phyloP scores from a whole-genome alignment of 2,329 filamentous ascomycete genomes.

The Rhynchosporium agropyri region DNA sequence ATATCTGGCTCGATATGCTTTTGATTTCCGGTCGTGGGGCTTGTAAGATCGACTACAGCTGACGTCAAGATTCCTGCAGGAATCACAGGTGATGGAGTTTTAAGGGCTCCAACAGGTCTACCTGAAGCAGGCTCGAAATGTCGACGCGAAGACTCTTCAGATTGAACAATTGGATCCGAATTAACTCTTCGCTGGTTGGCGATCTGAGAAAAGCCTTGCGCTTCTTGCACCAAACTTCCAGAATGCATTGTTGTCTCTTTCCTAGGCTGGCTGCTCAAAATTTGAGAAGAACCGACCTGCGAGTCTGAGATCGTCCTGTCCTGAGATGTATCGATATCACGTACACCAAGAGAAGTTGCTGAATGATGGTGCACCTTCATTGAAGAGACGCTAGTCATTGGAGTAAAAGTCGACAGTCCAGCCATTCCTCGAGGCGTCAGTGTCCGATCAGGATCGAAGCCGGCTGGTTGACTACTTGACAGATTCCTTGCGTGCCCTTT shows the following conservation, averaged over 20 bases:
- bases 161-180: too few species aligned
- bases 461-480: conserved; percentile 24
- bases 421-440: conserved; percentile 26
- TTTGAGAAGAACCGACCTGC: conserved; percentile 1
- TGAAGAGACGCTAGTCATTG: conserved; percentile 35
- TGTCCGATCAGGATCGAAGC: conserved; percentile 29
- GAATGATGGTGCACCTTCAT: conserved; percentile 33
- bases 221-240: neutral
- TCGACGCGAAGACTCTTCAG: too few species aligned
- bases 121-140: neutral
- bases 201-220: too few species aligned
- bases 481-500: conserved; percentile 8
- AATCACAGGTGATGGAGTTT: neutral
- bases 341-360: conserved; percentile 1
- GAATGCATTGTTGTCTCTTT: neutral
- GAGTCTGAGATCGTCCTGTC: conserved; percentile 14
- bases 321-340: conserved; percentile 15
- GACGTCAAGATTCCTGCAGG: neutral
- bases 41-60: neutral
- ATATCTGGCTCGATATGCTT: neutral
- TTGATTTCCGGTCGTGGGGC: neutral
- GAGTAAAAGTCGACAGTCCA: conserved; percentile 27
- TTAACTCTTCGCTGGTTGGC: too few species aligned
- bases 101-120: neutral
- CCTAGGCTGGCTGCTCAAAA: conserved; percentile 3